A percentile compares a stretch with the other conserved stretches of the same genome.
phyloP scores from a whole-genome alignment of 2,329 filamentous ascomycete genomes.

The Apiospora aurea region DNA sequence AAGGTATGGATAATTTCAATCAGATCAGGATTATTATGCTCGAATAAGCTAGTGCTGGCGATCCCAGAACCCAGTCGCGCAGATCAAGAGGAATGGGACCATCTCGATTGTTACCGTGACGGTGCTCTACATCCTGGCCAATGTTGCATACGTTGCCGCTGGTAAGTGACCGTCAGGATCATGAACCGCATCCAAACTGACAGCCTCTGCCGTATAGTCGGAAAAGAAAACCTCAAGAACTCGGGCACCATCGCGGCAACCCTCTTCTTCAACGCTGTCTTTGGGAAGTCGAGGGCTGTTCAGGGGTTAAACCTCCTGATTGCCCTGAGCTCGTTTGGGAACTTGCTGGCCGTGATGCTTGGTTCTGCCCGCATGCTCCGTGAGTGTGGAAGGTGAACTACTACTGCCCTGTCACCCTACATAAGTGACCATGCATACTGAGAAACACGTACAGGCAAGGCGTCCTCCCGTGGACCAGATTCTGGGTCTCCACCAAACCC shows the following conservation, averaged over 20 bases:
- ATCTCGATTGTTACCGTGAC: slow-evolving; percentile 59
- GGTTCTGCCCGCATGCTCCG: slow-evolving; percentile 63
- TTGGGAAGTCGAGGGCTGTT: slow-evolving; percentile 56
- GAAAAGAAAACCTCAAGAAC: slow-evolving; percentile 58
- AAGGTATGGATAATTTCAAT: slow-evolving; percentile 42
- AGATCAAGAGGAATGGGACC: slow-evolving; percentile 57
- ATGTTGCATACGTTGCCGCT: slow-evolving; percentile 67
- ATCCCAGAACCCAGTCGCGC: slow-evolving; percentile 60
- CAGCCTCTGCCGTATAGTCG: slow-evolving; percentile 41
- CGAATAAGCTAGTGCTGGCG: background rate
- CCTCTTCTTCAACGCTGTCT: slow-evolving; percentile 66
- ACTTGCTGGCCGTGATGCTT: slow-evolving; percentile 62
- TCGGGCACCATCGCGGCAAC: slow-evolving; percentile 63
- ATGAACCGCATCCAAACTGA: background rate
- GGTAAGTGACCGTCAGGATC: slow-evolving; percentile 37
- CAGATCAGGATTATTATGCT: background rate
- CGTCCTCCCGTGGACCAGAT: slow-evolving; percentile 63
- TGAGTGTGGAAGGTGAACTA: slow-evolving; percentile 59
- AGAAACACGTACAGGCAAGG: slow-evolving; percentile 55
- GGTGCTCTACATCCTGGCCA: slow-evolving; percentile 63
- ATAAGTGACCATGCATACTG: background rate
- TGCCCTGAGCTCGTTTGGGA: slow-evolving; percentile 64
- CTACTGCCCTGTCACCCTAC: no score
- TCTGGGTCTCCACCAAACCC: slow-evolving; percentile 69
- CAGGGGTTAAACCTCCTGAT: slow-evolving; percentile 65